Evolutionary conservation across 176 grass and related monocot genomes (phyloP), one percentile per base, ranked within the genome.

Genomic region (Triticum urartu): DNA sequence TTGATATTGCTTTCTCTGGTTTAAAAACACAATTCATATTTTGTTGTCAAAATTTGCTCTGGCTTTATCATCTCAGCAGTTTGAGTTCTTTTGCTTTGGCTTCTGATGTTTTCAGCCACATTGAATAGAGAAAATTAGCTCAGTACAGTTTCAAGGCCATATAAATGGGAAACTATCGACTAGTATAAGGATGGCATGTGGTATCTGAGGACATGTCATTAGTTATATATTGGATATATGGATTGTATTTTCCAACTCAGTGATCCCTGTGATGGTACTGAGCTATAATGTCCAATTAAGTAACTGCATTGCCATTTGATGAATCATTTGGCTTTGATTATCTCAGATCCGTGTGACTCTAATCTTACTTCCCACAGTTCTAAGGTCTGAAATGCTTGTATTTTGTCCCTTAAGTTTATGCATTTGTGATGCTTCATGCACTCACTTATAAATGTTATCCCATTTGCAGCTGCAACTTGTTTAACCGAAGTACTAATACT

Each of bases 341-440:
- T 78, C 79, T 91, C 61, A 81, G 33, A 61, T 62, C 39, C 61
- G 5, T 24, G 36, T 88, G 68, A 69, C 6, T 87, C 56, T 76
- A 75, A 38, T 80, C 7, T 77, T 36, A 70, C 22, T 81, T 54
- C 39, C 77, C 58, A 62, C 38, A 3, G 30, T 56, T 85, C 12
- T 85, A 81, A 88, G 89, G 86, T 85, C 82, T 70, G 81, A 77
- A 52, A 69, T 80, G 11, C 35, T 26, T 17, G 77, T 86, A 75
- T 59, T 90, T 69, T 88, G 32, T 64, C 18, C 5, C 5, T 13
- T 28, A 80, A 84, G 18, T 73, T 43, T 50, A 81, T 69, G 61
- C 52, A 52, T 79, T 78, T 40, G 18, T 81, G 22, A 69, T 70
- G 65, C 4, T 89, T 4, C 35, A 11, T 81, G 43, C 62, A 83